A percentile compares a stretch with the other conserved stretches of the same genome.
Evolutionary conservation across 139 green algal species (phyloP).

Genomic region (Chlorella sp.): DNA sequence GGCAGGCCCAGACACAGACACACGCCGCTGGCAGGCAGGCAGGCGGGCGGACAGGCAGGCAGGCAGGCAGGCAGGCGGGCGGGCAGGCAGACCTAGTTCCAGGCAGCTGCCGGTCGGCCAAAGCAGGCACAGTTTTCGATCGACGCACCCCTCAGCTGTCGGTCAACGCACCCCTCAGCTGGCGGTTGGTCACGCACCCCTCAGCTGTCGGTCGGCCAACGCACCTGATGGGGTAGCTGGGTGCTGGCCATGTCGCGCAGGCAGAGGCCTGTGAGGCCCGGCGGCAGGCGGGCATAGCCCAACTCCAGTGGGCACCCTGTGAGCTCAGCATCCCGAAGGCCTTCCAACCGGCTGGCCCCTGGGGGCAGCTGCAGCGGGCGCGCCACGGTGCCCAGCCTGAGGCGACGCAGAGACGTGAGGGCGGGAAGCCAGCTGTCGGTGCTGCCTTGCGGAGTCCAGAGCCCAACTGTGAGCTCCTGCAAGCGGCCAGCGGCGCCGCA

Average conservation of each 20-base stretch:
- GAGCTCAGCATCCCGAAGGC: not conserved
- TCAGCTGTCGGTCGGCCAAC: not conserved
- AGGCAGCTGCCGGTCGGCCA: not conserved
- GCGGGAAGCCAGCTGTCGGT: not conserved
- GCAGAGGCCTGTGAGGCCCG: not conserved
- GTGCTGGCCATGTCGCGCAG: conserved; percentile 10
- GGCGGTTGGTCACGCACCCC: no score
- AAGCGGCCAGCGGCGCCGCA: not conserved
- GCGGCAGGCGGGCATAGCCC: not conserved
- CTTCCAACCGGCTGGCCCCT: not conserved
- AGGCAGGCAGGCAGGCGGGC: not conserved
- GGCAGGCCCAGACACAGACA: not conserved
- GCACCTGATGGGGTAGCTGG: not conserved
- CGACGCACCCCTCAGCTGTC: no score
- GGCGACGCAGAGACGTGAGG: not conserved
- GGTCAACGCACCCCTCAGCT: not conserved
- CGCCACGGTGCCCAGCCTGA: not conserved
- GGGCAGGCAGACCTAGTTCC: not conserved
- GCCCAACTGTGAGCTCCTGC: not conserved
- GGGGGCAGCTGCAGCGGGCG: conserved; percentile 1
- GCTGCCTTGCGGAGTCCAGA: conserved; percentile 3
- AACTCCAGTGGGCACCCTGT: conserved; percentile 4
- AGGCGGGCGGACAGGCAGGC: not conserved
- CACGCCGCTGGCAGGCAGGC: not conserved
- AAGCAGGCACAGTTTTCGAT: no score